Evolutionary conservation across 352 stramenopile species (phyloP), one percentile per base, ranked within the genome.

Genomic region (Pythium apleroticum): DNA sequence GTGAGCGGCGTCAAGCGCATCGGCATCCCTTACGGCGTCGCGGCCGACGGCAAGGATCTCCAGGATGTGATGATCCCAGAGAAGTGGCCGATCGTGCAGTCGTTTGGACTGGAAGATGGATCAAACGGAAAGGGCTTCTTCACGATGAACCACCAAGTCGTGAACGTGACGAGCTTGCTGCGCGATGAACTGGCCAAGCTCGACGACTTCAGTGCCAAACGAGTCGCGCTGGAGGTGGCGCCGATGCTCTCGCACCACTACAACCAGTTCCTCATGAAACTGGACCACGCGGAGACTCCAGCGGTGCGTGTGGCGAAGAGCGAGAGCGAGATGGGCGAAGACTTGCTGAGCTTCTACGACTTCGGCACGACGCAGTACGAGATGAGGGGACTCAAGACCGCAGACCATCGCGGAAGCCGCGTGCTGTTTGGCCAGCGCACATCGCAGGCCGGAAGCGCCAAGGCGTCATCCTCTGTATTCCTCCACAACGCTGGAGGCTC

Each of bases 41-140:
- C 88, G 20, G 22, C 20, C 12, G 22, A 66, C 6, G 70, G 70
- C 8, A 24, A 60, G 0, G 81, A 89, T 39, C 37, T 88, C 0
- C 43, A 73, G 2, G 81, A 93, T 24, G 25, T 52, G 0, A 90
- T 90, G 80, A 37, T 88, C 10, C 70, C 76, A 0, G 85, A 93
- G 55, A 90, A 89, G 45, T 91, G 85, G 85, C 85, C 85, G 19
- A 63, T 93, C 10, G 68, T 93, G 22, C 85, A 93, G 63, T 84
- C 81, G 0, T 93, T 81, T 43, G 85, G 76, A 0, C 60, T 91
- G 2, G 83, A 92, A 48, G 66, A 71, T 3, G 69, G 60, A 4
- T 67, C 52, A 0, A 65, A 65, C 9, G 63, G 49, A 4, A 80
- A 75, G 41, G 85, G 85, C 0, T 93, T 93, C 68, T 88, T 93